Percentiles rank a stretch among this genome's conserved stretches.
phyloP scores from a whole-genome alignment of 176 grass and related monocot genomes.

The Musa beccarii region DNA sequence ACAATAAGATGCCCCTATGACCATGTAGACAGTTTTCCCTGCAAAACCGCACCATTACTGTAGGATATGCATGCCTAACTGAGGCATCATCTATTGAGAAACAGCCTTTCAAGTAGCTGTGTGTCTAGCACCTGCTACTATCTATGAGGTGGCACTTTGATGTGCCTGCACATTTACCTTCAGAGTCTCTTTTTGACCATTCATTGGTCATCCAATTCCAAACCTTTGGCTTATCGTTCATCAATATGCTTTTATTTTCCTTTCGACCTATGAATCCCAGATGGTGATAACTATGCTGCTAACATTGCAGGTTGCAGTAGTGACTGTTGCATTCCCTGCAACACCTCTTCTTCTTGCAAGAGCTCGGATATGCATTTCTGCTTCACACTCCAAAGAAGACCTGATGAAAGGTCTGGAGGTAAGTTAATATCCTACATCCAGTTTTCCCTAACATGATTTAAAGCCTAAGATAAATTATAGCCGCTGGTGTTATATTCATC shows the following conservation, averaged over 20 bases:
- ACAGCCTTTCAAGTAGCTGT: too few species aligned
- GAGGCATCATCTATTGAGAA: too few species aligned
- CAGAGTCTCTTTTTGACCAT: too few species aligned
- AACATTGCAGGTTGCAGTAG: conserved; percentile 71
- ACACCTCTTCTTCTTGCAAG: conserved; percentile 77
- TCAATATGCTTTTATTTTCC: conserved; percentile 8
- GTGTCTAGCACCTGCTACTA: too few species aligned
- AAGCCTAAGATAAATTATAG: too few species aligned
- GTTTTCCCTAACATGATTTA: neutral
- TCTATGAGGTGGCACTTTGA: too few species aligned
- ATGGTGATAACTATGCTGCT: conserved; percentile 8
- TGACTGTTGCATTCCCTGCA: conserved; percentile 93
- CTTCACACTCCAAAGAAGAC: conserved; percentile 80
- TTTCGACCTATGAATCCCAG: neutral
- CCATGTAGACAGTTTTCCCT: too few species aligned
- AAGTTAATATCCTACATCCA: conserved; percentile 7
- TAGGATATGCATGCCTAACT: too few species aligned
- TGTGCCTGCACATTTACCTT: too few species aligned
- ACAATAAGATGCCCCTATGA: too few species aligned
- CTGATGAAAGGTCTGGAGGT: conserved; percentile 91
- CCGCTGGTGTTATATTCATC: neutral
- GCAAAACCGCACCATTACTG: too few species aligned
- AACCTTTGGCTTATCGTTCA: neutral
- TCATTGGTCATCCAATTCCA: too few species aligned
- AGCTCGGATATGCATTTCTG: conserved; percentile 96